Base-by-base conservation (phyloP, 2,329 filamentous ascomycete species). In the Neonectria faginata region DNA sequence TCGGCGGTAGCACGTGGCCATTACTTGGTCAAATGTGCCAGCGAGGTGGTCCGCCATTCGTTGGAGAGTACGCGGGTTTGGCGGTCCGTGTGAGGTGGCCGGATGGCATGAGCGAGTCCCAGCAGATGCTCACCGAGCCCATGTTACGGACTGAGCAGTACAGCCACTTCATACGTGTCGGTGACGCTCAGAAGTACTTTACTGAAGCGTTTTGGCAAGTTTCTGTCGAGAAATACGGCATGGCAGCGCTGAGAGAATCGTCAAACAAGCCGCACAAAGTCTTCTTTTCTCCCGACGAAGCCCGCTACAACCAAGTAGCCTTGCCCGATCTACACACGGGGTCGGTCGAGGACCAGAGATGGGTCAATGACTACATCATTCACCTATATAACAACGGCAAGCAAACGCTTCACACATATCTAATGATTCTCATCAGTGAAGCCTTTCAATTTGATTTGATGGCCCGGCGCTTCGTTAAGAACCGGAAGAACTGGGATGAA, bases 181-280 rank as follows among this genome's bases (percentile, higher is more conserved):
- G 60, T 2, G 64, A 69, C 8, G 45, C 68, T 1, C 47, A 63
- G 6, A 67, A 66, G 10, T 60, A 68, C 39, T 78, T 76, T 53
- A 66, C 52, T 0, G 57, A 71, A 10, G 64, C 62, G 8, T 78
- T 75, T 61, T 78, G 76, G 76, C 47, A 68, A 16, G 64, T 57
- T 11, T 59, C 68, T 8, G 60, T 77, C 1, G 25, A 22, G 2
- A 74, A 67, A 22, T 77, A 70, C 31, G 75, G 76, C 10, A 56
- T 65, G 18, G 61, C 68, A 2, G 71, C 74, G 5, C 33, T 75
- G 11, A 67, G 67, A 6, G 60, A 67, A 18, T 20, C 64, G 5
- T 57, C 70, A 2, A 44, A 36, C 6, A 67, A 62, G 27, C 71
- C 67, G 47, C 60, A 69, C 45, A 75, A 72, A 55, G 57, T 69